Evolutionary conservation across 768 basidiomycete genomes (phyloP).

Genomic region (Leccinellum rugosiceps): DNA sequence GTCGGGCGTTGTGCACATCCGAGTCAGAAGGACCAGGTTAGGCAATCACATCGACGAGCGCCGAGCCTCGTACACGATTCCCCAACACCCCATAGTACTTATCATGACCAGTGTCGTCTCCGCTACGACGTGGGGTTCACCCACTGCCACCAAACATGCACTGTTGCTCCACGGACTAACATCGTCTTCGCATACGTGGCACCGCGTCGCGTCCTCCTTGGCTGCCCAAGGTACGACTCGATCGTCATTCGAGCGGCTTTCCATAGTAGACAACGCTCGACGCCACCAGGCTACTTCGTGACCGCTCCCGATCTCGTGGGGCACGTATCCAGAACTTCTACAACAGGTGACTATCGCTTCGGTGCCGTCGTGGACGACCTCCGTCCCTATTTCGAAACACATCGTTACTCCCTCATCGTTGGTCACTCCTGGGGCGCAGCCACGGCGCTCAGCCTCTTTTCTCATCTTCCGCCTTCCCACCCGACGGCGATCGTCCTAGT

Average conservation of each 20-base stretch:
- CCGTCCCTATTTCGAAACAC: slow-evolving; percentile 13
- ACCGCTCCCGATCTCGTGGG: slow-evolving; percentile 23
- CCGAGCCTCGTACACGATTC: not conserved
- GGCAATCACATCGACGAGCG: not conserved
- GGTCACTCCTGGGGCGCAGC: slow-evolving; percentile 20
- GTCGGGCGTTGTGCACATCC: too few relatives aligned
- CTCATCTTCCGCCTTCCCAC: slow-evolving; percentile 1
- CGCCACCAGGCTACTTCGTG: slow-evolving; percentile 18
- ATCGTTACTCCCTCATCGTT: slow-evolving; percentile 5
- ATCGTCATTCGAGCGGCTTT: not conserved
- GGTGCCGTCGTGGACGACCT: slow-evolving; percentile 15
- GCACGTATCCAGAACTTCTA: slow-evolving; percentile 10
- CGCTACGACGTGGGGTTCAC: slow-evolving; percentile 21
- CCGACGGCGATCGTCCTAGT: slow-evolving; percentile 18
- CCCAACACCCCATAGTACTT: not conserved
- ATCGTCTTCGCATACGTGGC: slow-evolving; percentile 21
- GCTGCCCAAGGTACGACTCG: slow-evolving; percentile 14
- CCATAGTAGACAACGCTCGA: not conserved
- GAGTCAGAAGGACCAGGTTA: too few relatives aligned
- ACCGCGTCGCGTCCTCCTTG: slow-evolving; percentile 14
- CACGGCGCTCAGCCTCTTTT: slow-evolving; percentile 5
- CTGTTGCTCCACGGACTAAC: slow-evolving; percentile 26
- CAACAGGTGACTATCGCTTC: slow-evolving; percentile 9
- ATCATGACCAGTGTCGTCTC: slow-evolving; percentile 19
- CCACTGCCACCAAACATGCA: slow-evolving; percentile 21